phyloP scores from a whole-genome alignment of 257 asterid species.

The Nyctanthes arbortristis region DNA sequence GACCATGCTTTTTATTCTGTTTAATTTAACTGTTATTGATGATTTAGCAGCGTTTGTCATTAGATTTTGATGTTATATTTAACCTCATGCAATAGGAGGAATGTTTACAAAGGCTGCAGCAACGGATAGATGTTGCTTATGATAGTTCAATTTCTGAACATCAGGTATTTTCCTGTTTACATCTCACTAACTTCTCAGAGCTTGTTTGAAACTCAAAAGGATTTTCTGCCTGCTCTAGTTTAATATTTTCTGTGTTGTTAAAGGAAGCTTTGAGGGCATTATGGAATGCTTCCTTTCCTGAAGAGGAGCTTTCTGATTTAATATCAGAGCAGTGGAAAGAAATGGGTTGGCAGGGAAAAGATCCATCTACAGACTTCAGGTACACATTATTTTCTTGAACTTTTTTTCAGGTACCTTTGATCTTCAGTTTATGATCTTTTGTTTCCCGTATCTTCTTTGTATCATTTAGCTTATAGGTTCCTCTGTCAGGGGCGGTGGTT shows the following conservation, averaged over 20 bases:
- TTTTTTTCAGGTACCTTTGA: constrained; percentile 12
- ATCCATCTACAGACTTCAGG: constrained; percentile 99
- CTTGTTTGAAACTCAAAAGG: constrained; percentile 14
- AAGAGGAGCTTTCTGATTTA: constrained; percentile 68
- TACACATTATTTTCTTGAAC: constrained; percentile 27
- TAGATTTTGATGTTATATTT: constrained; percentile 24
- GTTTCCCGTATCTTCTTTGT: background rate
- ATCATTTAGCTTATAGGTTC: constrained; percentile 17
- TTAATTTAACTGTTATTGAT: background rate
- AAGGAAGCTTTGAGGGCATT: constrained; percentile 84
- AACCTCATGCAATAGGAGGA: constrained; percentile 67
- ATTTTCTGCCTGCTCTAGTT: background rate
- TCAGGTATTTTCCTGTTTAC: constrained; percentile 54
- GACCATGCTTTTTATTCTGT: background rate
- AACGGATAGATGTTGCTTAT: constrained; percentile 77
- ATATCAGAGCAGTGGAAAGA: constrained; percentile 99
- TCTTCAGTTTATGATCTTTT: constrained; percentile 7
- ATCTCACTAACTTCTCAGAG: background rate
- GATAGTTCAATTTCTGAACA: constrained; percentile 80
- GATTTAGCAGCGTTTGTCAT: constrained; percentile 6
- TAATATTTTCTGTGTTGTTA: constrained; percentile 18
- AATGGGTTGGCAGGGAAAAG: constrained; percentile 99
- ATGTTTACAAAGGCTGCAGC: constrained; percentile 77
- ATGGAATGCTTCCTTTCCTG: constrained; percentile 92
- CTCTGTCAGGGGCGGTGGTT: constrained; percentile 90